A percentile compares a stretch with the other conserved stretches of the same genome.
These are phyloP conservation scores for Astrephomene gubernaculifera DNA, from an alignment of 139 green algal genomes.

Conservation along the genomic window DNA sequence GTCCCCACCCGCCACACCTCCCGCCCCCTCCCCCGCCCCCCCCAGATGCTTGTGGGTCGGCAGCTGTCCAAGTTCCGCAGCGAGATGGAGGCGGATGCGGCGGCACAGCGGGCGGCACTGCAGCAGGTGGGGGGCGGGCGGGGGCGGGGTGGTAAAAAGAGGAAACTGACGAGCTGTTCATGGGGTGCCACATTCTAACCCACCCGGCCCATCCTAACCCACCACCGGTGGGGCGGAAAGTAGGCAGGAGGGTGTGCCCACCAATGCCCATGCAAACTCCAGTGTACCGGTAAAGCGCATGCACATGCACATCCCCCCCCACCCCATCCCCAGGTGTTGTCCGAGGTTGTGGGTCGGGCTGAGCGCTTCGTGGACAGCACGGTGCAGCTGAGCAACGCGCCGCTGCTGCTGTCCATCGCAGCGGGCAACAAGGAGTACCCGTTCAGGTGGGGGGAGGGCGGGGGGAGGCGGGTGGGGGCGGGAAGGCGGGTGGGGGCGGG, in stretches of 20 bases:
- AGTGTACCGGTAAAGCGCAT: too few species aligned
- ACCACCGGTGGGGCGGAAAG: too few species aligned
- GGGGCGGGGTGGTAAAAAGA: neutral
- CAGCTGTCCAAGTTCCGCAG: conserved; percentile 81
- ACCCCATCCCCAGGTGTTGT: conserved; percentile 14
- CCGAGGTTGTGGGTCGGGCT: conserved; percentile 55
- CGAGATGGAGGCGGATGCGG: conserved; percentile 85
- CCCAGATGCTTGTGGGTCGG: conserved; percentile 61
- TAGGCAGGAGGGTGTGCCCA: too few species aligned
- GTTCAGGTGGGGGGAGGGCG: conserved; percentile 19
- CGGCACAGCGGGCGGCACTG: conserved; percentile 69
- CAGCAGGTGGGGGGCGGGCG: conserved; percentile 46
- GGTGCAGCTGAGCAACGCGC: conserved; percentile 82
- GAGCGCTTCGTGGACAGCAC: conserved; percentile 75
- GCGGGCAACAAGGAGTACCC: conserved; percentile 35
- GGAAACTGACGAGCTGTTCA: neutral
- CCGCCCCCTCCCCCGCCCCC: too few species aligned
- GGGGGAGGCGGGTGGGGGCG: neutral
- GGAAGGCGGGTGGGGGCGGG: neutral
- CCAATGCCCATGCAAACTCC: too few species aligned
- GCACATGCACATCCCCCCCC: neutral
- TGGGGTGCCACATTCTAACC: too few species aligned
- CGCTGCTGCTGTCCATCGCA: conserved; percentile 57
- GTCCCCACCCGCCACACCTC: too few species aligned
- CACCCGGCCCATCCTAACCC: too few species aligned